phyloP scores from a whole-genome alignment of 2,329 filamentous ascomycete genomes.

The Graphium sp. region DNA sequence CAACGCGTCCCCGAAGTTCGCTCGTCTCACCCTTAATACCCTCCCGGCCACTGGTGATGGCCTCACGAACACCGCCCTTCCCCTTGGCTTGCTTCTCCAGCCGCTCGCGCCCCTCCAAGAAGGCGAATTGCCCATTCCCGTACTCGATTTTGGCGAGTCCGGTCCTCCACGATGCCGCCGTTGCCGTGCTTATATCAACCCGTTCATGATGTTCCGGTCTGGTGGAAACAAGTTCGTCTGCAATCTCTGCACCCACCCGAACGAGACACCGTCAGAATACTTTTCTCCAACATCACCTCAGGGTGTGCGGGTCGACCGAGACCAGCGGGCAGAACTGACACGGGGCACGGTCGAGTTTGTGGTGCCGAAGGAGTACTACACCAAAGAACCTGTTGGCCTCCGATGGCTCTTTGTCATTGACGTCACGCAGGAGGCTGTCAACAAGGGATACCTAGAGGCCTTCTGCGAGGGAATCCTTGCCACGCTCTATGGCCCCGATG shows the following conservation, averaged over 20 bases:
- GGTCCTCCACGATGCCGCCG: slow-evolving; percentile 84
- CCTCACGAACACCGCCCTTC: slow-evolving; percentile 62
- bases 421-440: slow-evolving; percentile 79
- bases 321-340: slow-evolving; percentile 77
- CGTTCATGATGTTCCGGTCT: slow-evolving; percentile 92
- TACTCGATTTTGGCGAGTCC: slow-evolving; percentile 83
- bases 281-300: slow-evolving; percentile 81
- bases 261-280: slow-evolving; percentile 80
- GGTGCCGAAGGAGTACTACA: slow-evolving; percentile 98
- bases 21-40: slow-evolving; percentile 81
- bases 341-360: slow-evolving; percentile 90
- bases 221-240: slow-evolving; percentile 95
- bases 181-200: slow-evolving; percentile 94
- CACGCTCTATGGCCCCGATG: slow-evolving; percentile 62
- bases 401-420: slow-evolving; percentile 87
- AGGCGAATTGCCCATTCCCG: slow-evolving; percentile 74
- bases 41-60: slow-evolving; percentile 74
- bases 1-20: slow-evolving; percentile 89
- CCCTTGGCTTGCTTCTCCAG: slow-evolving; percentile 76
- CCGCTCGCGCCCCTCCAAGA: slow-evolving; percentile 69
- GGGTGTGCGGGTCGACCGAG: slow-evolving; percentile 72
- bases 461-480: slow-evolving; percentile 79
- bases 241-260: slow-evolving; percentile 95
- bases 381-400: slow-evolving; percentile 76
- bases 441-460: slow-evolving; percentile 77